Percentiles rank a stretch among this genome's conserved stretches.
phyloP scores from a whole-genome alignment of 2,329 filamentous ascomycete genomes.

The Fusarium azukiicola region DNA sequence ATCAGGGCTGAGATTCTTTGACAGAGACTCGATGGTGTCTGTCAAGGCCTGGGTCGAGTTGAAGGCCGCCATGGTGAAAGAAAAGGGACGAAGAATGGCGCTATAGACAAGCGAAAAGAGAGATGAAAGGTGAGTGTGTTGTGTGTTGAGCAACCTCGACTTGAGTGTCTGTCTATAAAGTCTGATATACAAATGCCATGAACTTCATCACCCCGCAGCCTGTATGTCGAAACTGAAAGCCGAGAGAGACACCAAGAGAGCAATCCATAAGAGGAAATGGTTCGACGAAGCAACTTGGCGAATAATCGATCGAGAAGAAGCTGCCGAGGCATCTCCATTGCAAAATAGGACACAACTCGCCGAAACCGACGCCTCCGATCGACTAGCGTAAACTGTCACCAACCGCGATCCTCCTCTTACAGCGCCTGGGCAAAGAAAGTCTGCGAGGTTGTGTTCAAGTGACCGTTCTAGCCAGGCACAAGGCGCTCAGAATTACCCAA shows the following conservation, averaged over 20 bases:
- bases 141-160: background rate
- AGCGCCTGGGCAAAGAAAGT: background rate
- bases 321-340: background rate
- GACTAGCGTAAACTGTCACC: background rate
- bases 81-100: background rate
- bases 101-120: background rate
- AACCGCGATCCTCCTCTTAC: background rate
- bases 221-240: background rate
- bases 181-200: conserved; percentile 1
- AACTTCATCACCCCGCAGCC: background rate
- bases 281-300: background rate
- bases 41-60: conserved; percentile 2
- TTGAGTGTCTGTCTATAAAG: background rate
- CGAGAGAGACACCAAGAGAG: background rate
- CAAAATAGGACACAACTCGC: background rate
- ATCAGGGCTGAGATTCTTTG: conserved; percentile 11
- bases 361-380: background rate
- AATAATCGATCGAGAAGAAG: background rate
- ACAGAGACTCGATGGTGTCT: conserved; percentile 24
- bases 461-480: background rate
- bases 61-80: conserved; percentile 19
- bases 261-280: background rate
- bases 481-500: background rate
- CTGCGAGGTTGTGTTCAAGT: background rate
- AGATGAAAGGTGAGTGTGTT: background rate